A percentile compares a stretch with the other conserved stretches of the same genome.
Conservation (phyloP, 495 filamentous ascomycete genomes). For the Lepidopterella palustris region DNA sequence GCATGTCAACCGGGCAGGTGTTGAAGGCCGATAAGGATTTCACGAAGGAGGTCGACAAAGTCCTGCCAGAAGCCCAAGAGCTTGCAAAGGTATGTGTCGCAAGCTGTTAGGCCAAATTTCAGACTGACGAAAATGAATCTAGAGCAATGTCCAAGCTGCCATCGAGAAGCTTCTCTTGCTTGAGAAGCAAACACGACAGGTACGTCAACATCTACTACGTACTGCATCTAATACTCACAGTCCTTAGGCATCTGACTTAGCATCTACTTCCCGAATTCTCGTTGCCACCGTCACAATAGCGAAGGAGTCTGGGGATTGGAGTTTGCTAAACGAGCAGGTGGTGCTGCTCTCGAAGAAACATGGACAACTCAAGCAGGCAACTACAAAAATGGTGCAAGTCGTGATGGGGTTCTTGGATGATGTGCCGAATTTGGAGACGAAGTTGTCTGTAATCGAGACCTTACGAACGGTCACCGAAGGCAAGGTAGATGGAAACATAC, state of each 20-base stretch:
- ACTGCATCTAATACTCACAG: neutral
- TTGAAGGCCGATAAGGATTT: constrained; percentile 69
- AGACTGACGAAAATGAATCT: neutral
- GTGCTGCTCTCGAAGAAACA: constrained; percentile 97
- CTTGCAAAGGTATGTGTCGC: constrained; percentile 64
- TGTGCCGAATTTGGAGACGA: constrained; percentile 70
- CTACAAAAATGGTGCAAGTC: constrained; percentile 96
- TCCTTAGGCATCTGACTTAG: constrained; percentile 79
- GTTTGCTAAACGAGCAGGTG: constrained; percentile 90
- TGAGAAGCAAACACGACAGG: constrained; percentile 96
- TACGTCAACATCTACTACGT: constrained; percentile 34
- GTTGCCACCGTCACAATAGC: constrained; percentile 86
- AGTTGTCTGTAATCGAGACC: constrained; percentile 89
- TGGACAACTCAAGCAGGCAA: constrained; percentile 97
- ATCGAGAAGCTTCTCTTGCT: constrained; percentile 44
- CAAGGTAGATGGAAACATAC: constrained; percentile 52
- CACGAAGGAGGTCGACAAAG: constrained; percentile 85
- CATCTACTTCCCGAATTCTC: constrained; percentile 84
- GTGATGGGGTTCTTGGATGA: constrained; percentile 89
- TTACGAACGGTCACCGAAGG: constrained; percentile 94
- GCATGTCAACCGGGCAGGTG: constrained; percentile 53
- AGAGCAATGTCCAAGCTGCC: constrained; percentile 4
- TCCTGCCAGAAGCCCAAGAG: constrained; percentile 80
- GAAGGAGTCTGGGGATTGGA: constrained; percentile 89
- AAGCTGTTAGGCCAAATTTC: neutral